phyloP scores from a whole-genome alignment of 2,329 filamentous ascomycete genomes.

The Sporothrix curviconia region DNA sequence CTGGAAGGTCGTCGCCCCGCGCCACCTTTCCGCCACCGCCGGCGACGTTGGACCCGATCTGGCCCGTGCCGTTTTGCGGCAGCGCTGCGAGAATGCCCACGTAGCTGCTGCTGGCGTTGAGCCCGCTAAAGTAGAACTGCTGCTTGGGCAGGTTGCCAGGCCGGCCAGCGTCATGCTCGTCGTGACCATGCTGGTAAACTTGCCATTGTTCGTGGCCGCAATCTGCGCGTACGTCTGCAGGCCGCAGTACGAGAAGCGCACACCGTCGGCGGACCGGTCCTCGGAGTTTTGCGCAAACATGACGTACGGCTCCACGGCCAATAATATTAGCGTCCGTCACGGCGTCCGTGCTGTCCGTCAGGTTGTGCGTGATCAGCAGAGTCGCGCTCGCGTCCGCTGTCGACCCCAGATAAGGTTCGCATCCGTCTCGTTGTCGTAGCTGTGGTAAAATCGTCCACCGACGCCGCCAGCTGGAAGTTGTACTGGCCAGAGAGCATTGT shows the following conservation, averaged over 20 bases:
- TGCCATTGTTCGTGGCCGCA: constrained; percentile 48
- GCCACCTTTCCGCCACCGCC: constrained; percentile 75
- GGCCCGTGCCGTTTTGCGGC: constrained; percentile 49
- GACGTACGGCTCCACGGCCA: constrained; percentile 57
- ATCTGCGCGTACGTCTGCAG: constrained; percentile 61
- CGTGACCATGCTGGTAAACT: constrained; percentile 40
- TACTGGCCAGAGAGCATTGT: constrained; percentile 59
- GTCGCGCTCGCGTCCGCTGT: constrained; percentile 76
- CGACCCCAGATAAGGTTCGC: constrained; percentile 69
- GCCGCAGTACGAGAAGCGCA: constrained; percentile 78
- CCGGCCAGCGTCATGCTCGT: constrained; percentile 65
- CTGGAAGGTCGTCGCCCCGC: constrained; percentile 60
- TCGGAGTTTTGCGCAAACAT: constrained; percentile 66
- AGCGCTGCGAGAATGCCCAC: constrained; percentile 67
- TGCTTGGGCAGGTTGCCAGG: constrained; percentile 64
- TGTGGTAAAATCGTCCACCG: constrained; percentile 72
- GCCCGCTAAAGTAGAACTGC: constrained; percentile 75
- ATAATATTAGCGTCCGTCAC: constrained; percentile 48
- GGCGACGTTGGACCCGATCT: constrained; percentile 39
- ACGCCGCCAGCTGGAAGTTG: constrained; percentile 75
- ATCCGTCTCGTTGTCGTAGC: constrained; percentile 44
- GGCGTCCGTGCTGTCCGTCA: constrained; percentile 50
- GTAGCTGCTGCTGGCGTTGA: constrained; percentile 68
- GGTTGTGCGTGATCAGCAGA: constrained; percentile 69
- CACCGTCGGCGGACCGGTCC: constrained; percentile 54